phyloP scores from a whole-genome alignment of 2,329 filamentous ascomycete genomes.

The Apiospora rasikravindrae region DNA sequence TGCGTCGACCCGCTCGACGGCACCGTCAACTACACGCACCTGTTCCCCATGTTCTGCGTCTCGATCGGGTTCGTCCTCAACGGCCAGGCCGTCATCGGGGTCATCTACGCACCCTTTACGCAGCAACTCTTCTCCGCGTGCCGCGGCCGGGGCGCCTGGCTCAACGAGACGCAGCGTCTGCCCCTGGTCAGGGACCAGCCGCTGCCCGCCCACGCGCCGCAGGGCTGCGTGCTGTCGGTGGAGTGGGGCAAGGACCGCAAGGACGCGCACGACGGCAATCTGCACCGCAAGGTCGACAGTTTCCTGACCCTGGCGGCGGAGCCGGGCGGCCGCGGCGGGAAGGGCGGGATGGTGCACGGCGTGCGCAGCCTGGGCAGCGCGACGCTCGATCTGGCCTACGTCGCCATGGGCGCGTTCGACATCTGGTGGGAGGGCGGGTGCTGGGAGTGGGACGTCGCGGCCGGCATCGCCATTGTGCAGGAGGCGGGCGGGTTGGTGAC shows the following conservation, averaged over 20 bases:
- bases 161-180: constrained; percentile 67
- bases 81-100: constrained; percentile 67
- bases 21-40: constrained; percentile 82
- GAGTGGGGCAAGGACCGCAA: constrained; percentile 82
- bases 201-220: constrained; percentile 70
- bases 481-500: constrained; percentile 79
- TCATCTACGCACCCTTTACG: constrained; percentile 75
- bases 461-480: constrained; percentile 73
- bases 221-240: constrained; percentile 73
- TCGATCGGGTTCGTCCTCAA: constrained; percentile 72
- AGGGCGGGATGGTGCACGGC: constrained; percentile 81
- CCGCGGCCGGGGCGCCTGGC: constrained; percentile 68
- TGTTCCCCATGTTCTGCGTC: constrained; percentile 83
- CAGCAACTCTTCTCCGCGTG: constrained; percentile 73
- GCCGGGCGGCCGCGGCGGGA: constrained; percentile 63
- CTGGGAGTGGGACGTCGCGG: constrained; percentile 84
- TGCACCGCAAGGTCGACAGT: constrained; percentile 74
- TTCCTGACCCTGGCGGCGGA: constrained; percentile 79
- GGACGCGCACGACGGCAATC: constrained; percentile 68
- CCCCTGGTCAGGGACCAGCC: constrained; percentile 66
- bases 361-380: constrained; percentile 75
- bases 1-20: constrained; percentile 79
- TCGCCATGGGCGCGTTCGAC: constrained; percentile 76
- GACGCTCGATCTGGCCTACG: constrained; percentile 76
- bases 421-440: constrained; percentile 86